Percentiles rank a stretch among this genome's conserved stretches.
Conservation (phyloP, 306 rosid genomes). For the Vachellia collinsii region DNA sequence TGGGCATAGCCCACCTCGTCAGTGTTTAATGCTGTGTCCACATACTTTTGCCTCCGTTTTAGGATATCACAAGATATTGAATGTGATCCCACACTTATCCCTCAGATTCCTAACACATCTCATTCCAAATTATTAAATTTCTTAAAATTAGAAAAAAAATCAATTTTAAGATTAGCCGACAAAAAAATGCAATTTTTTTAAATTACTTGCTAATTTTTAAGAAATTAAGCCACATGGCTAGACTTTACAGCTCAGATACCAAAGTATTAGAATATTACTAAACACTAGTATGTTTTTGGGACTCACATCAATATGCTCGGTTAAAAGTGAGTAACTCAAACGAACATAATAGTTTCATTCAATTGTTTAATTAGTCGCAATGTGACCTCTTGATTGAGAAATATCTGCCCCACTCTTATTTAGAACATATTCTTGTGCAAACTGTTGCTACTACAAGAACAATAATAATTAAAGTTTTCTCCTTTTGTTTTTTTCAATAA, state of each 20-base stretch:
- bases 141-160: background rate
- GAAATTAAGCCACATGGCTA: background rate
- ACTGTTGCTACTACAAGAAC: background rate
- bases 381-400: background rate
- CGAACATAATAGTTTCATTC: background rate
- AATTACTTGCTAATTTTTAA: background rate
- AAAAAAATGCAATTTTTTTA: background rate
- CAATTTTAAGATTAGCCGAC: background rate
- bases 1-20: slow-evolving; percentile 17
- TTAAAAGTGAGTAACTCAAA: background rate
- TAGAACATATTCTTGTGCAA: background rate
- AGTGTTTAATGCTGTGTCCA: slow-evolving; percentile 25
- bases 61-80: background rate
- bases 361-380: background rate
- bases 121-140: background rate
- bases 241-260: background rate
- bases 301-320: slow-evolving; percentile 1
- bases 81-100: slow-evolving; percentile 3
- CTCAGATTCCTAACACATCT: background rate
- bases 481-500: too few species aligned
- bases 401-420: background rate
- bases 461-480: background rate
- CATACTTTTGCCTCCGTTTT: background rate
- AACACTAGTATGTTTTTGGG: background rate
- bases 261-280: background rate